Evolutionary conservation across 768 basidiomycete genomes (phyloP), one percentile per base, ranked within the genome.

Genomic region (Nevesoporus exiguus): DNA sequence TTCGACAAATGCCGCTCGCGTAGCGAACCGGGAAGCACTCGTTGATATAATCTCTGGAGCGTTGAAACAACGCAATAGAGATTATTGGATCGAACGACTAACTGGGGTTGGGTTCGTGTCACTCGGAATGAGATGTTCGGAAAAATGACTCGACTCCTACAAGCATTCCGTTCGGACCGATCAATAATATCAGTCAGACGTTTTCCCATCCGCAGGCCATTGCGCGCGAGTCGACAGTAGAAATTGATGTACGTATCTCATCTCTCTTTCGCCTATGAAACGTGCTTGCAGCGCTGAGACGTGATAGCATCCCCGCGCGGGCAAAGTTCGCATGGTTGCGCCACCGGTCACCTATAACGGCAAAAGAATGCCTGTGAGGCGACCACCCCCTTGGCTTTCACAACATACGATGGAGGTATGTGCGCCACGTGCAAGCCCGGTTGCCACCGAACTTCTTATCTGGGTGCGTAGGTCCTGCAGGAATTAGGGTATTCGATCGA

Each of bases 131-230:
- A 47, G 50, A 42, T 51, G 43, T 60, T 56, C 40, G 45, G 42
- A 45, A 49, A n/a, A 43, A 31, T 54, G 41, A 64, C 52, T 47
- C 49, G 24, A 54, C 50, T 59, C 19, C 40, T 24, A 19, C 31
- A 43, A 90, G 88, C 11, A 83, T 93, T 24, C 90, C 91, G 7
- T 86, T 88, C 70, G 90, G 89, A 29, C 95, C 95, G 17, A 96
- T 98, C 74, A 97, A 97, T 68, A 87, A 91, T 61, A 91, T 98
- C 55, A 66, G 79, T 55, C 84, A 93, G 69, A 93, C 95, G 3
- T 98, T 97, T 64, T 81, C 83, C 31, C 95, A 97, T 70, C 92
- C 93, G 7, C 84, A 85, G 74, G 91, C 90, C 2, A 64, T 85
- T 37, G 93, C 93, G 27, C 80, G 95, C 46, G 74, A 79, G 48